Evolutionary conservation across 2,329 filamentous ascomycete genomes (phyloP).

Genomic region (Fusarium torulosum): DNA sequence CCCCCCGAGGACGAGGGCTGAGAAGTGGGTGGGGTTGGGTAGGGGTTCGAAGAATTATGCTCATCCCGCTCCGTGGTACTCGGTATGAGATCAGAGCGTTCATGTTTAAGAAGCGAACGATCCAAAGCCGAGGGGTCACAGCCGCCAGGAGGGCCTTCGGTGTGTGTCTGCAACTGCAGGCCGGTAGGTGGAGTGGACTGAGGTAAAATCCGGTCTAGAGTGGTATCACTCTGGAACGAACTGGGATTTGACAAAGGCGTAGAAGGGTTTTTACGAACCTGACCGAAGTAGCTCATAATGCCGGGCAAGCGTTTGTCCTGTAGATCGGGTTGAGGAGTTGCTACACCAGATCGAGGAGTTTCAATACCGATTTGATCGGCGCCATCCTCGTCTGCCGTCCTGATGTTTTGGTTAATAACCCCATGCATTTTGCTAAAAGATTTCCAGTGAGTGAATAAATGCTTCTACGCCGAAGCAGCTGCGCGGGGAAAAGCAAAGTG

Average conservation of each 20-base stretch:
- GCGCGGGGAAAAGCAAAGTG: slow-evolving; percentile 51
- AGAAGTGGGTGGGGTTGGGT: slow-evolving; percentile 71
- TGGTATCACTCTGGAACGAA: slow-evolving; percentile 53
- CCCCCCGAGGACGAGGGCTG: slow-evolving; percentile 56
- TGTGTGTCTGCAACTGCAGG: slow-evolving; percentile 47
- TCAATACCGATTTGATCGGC: slow-evolving; percentile 84
- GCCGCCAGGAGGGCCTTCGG: slow-evolving; percentile 44
- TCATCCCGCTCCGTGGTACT: slow-evolving; percentile 41
- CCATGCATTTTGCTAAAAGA: slow-evolving; percentile 56
- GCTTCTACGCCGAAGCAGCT: slow-evolving; percentile 46
- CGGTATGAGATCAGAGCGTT: slow-evolving; percentile 42
- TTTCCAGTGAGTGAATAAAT: slow-evolving; percentile 49
- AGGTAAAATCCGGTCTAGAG: slow-evolving; percentile 42
- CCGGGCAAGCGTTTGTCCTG: slow-evolving; percentile 95
- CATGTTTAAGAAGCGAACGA: slow-evolving; percentile 45
- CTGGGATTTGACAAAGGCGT: slow-evolving; percentile 55
- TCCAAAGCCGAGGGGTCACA: slow-evolving; percentile 40
- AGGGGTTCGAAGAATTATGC: slow-evolving; percentile 53
- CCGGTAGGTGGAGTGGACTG: slow-evolving; percentile 51
- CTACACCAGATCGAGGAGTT: slow-evolving; percentile 89
- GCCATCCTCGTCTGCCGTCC: slow-evolving; percentile 76
- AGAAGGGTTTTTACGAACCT: slow-evolving; percentile 95
- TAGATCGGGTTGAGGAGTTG: slow-evolving; percentile 92
- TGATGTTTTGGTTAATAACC: slow-evolving; percentile 66
- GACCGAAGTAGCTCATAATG: slow-evolving; percentile 97